Evolutionary conservation across 805 yeast species (phyloP), one percentile per base, ranked within the genome.

Genomic region (Wickerhamomyces subpelliculosus): DNA sequence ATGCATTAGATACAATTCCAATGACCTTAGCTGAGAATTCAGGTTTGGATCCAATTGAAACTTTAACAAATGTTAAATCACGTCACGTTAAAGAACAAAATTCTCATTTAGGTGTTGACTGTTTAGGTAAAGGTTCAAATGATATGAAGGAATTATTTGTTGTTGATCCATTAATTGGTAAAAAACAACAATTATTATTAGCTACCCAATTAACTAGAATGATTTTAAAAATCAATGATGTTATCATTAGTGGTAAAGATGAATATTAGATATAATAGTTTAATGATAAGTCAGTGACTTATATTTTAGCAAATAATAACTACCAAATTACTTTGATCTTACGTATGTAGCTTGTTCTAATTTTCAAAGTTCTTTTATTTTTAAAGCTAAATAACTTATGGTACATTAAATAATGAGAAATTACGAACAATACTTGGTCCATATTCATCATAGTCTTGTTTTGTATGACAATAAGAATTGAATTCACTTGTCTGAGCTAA

Each of bases 351-450:
- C n/a, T n/a, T n/a, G n/a, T n/a, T n/a, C n/a, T n/a, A n/a, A n/a
- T 25, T 9, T 25, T 8, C 27, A 11, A 11, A 25, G 7, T 13
- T 25, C 12, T 14, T 14, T 26, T 14, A n/a, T 11, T 26, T 12
- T 8, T 26, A 6, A n/a, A n/a, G 10, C n/a, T 12, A 9, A 16
- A 4, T 18, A 4, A 35, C 42, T 56, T 66, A 83, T 66, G 94
- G 94, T 55, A 88, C 94, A 57, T 86, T 82, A 71, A 93, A 90
- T 47, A 93, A 71, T 35, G 96, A 87, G 61, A 93, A 93, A 74
- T 90, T 89, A 69, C 99, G 81, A 33, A 94, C 99, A 55, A 93
- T 93, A 54, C 84, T 85, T 40, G 99, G 98, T 25, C 99, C 99
- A 56, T 82, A 82, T 67, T 93, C 99, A 57, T 93, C 98, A 63